These are phyloP conservation scores for Rubia peregrina DNA, from an alignment of 305 asterid species.

Conservation along the genomic window DNA sequence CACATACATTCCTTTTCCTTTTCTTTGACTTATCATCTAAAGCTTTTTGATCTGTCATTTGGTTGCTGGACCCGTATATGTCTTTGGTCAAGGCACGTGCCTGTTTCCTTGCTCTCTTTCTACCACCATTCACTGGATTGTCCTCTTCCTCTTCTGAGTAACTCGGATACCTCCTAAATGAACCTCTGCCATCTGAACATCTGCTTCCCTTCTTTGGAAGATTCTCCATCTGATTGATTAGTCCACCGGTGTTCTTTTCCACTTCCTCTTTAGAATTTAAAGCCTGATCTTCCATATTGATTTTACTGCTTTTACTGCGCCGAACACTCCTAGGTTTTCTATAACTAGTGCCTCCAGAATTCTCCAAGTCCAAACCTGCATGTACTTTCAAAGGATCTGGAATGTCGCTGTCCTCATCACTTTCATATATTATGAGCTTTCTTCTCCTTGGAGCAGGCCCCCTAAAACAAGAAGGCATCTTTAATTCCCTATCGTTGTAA, in stretches of 20 bases:
- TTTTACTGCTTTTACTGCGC: not conserved
- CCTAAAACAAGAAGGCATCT: not conserved
- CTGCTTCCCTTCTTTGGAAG: slow-evolving; percentile 7
- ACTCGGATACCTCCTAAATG: not conserved
- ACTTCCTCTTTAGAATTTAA: slow-evolving; percentile 4
- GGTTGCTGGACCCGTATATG: not conserved
- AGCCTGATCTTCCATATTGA: not conserved
- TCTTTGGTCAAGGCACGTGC: not conserved
- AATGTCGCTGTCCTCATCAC: slow-evolving; percentile 12
- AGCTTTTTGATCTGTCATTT: not conserved
- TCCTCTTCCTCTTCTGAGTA: not conserved
- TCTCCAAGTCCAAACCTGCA: not conserved
- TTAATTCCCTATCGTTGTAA: not conserved
- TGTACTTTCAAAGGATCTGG: not conserved
- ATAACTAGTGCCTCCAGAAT: not conserved
- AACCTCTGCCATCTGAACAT: slow-evolving; percentile 5
- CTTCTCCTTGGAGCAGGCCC: not conserved
- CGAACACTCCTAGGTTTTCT: slow-evolving; percentile 4
- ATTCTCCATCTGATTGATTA: not conserved
- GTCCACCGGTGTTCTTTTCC: not conserved
- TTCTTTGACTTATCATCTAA: slow-evolving; percentile 1
- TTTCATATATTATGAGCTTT: slow-evolving; percentile 10
- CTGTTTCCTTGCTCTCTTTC: not conserved
- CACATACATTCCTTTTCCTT: slow-evolving; percentile 8
- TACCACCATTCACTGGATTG: not conserved